phyloP scores from a whole-genome alignment of 2,329 filamentous ascomycete species.

The Talaromyces piceae region DNA sequence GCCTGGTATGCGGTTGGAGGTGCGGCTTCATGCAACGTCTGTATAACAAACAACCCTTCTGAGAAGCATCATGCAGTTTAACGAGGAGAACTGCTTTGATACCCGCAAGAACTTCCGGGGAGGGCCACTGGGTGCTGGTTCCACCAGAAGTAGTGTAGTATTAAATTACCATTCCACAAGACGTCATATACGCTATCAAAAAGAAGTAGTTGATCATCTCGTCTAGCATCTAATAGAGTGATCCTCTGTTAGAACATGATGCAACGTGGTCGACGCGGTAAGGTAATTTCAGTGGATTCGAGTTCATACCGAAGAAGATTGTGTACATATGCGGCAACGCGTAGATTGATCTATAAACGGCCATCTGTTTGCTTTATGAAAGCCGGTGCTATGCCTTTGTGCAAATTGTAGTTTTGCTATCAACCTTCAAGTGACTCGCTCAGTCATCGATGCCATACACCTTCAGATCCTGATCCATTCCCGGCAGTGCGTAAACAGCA shows the following conservation, averaged over 20 bases:
- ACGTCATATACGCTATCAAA: background rate
- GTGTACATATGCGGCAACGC: too few species aligned
- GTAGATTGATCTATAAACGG: too few species aligned
- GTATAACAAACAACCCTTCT: background rate
- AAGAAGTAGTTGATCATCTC: too few species aligned
- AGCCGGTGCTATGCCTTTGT: too few species aligned
- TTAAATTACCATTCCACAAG: background rate
- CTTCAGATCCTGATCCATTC: conserved; percentile 14
- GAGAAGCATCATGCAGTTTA: background rate
- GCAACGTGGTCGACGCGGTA: too few species aligned
- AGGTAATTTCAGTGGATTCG: too few species aligned
- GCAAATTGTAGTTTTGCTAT: too few species aligned
- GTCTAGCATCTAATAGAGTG: too few species aligned
- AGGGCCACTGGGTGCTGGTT: background rate
- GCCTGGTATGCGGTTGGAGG: background rate
- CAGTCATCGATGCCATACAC: conserved; percentile 13
- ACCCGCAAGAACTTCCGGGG: background rate
- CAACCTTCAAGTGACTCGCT: too few species aligned
- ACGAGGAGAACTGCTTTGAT: background rate
- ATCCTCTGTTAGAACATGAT: too few species aligned
- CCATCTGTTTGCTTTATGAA: too few species aligned
- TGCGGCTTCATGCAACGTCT: background rate
- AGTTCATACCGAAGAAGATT: too few species aligned
- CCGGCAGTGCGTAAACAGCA: conserved; percentile 14
- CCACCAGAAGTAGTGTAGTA: background rate